Base-by-base conservation (phyloP, 2,329 filamentous ascomycete genomes). In the Cercospora canescens region DNA sequence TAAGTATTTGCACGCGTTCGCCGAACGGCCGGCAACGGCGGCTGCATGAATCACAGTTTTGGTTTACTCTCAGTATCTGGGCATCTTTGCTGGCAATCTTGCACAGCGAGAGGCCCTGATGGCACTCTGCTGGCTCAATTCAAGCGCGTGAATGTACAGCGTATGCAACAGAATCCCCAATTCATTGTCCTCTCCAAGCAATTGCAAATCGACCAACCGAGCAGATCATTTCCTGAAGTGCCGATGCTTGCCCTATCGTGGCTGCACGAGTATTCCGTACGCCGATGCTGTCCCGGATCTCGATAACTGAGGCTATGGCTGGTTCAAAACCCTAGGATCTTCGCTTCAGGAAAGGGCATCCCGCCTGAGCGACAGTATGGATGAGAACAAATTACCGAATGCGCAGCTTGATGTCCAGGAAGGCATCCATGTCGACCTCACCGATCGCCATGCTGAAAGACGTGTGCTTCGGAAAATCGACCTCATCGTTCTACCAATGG, bases 391-490 rank as follows among this genome's bases (percentile, higher is more conserved):
- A 45, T 45, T 14, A 34, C 28, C 18, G 28, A 30, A 14, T 35
- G 52, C 34, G 32, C 18, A 56, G 32, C 28, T 12, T 32, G 52
- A 45, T 14, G 8, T 63, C 30, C 52, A 60, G 11, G 37, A 57
- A 6, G 54, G 45, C 32, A 18, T 61, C 4, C 54, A 41, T 3
- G 50, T 55, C 5, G 4, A 35, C 8, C 18, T 21, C n/a, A 7
- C 52, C 11, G n/a, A 56, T 56, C 30, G 14, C 28, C 16, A 34
- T 30, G 65, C 61, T 7, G 69, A 69, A 61, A 60, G 56, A 55
- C 54, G 62, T 28, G 65, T 69, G 6, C 66, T 61, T n/a, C 60
- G 67, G 57, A 69, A 69, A 37, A 69, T 68, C 30, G 68, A 71
- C 50, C 48, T 67, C 45, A 62, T 70, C 1, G 68, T 67, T 21